Percentiles rank a stretch among this genome's conserved stretches.
These are phyloP conservation scores for Arthromyces matolae DNA, from an alignment of 768 basidiomycete species.

Conservation along the genomic window DNA sequence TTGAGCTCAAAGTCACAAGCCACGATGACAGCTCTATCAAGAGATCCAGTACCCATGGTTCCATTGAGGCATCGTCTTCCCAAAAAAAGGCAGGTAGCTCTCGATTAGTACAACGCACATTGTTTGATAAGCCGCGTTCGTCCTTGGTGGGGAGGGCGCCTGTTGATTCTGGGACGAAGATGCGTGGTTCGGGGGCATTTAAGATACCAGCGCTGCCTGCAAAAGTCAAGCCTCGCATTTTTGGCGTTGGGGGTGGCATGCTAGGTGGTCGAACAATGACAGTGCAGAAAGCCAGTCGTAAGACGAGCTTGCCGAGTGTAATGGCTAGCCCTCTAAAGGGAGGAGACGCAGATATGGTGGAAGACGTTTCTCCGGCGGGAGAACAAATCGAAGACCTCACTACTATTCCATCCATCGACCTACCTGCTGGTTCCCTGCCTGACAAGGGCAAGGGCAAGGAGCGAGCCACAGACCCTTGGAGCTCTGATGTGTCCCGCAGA, in stretches of 20 bases:
- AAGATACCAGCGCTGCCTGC: constrained; percentile 6
- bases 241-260: constrained; percentile 16
- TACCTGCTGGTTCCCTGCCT: background rate
- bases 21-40: constrained; percentile 11
- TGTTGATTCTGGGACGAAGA: constrained; percentile 13
- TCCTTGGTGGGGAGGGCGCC: constrained; percentile 9
- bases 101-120: constrained; percentile 6
- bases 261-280: constrained; percentile 22
- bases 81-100: background rate
- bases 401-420: constrained; percentile 11
- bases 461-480: constrained; percentile 22
- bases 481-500: constrained; percentile 42
- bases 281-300: constrained; percentile 40
- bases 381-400: constrained; percentile 2
- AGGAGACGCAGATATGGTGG: constrained; percentile 17
- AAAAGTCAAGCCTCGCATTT: constrained; percentile 14
- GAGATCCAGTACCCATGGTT: background rate
- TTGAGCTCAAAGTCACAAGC: constrained; percentile 10
- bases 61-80: constrained; percentile 1
- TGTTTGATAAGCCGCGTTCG: constrained; percentile 9
- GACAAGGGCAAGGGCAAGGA: constrained; percentile 34
- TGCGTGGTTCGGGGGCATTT: constrained; percentile 14
- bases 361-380: constrained; percentile 8
- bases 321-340: constrained; percentile 50
- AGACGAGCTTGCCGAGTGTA: constrained; percentile 43